Evolutionary conservation across 1,284 basidiomycete genomes (phyloP), one percentile per base, ranked within the genome.

Genomic region (Fistulinella cinereoalba): DNA sequence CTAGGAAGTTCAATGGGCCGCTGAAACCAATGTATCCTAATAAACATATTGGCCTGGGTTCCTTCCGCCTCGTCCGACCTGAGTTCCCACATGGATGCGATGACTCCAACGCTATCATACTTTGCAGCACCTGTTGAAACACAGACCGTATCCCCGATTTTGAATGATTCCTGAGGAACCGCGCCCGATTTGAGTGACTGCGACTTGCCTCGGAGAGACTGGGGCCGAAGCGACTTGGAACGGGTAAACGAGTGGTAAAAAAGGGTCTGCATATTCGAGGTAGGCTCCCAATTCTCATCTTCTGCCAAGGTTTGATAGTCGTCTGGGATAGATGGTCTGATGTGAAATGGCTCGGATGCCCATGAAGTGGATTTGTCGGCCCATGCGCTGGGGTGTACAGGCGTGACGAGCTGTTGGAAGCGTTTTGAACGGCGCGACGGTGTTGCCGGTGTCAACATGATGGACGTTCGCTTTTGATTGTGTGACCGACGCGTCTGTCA

Each of bases 1-100:
- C 67, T 63, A 4, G 83, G 74, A 43, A 88, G 69, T 57, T 88
- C 80, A 0, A 66, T 64, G 0, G 83, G 84, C 16, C 79, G 70
- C 47, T 83, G 64, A 56, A 88, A 88, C 85, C 85, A 88, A 53
- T 87, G 85, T 25, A 88, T 64, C 31, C 77, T 73, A 25, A 85
- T 64, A 43, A 75, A 70, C 68, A 80, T 77, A 43, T 65, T 71
- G 25, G 43, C 33, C 19, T 44, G 56, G 1, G 44, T 38, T 43
- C 44, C 59, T 37, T 66, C 63, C 13, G 54, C 56, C 21, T 66
- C 66, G 8, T 62, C 58, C 12, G 23, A 32, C 29, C 42, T 53
- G 19, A 76, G 69, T 44, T 81, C 77, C 82, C 84, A 87, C 71
- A 88, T 77, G 0, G 81, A 73, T 15, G 77, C 65, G 42, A 88